Conservation (phyloP, 2,329 filamentous ascomycete species). For the Pseudogymnoascus sp. region DNA sequence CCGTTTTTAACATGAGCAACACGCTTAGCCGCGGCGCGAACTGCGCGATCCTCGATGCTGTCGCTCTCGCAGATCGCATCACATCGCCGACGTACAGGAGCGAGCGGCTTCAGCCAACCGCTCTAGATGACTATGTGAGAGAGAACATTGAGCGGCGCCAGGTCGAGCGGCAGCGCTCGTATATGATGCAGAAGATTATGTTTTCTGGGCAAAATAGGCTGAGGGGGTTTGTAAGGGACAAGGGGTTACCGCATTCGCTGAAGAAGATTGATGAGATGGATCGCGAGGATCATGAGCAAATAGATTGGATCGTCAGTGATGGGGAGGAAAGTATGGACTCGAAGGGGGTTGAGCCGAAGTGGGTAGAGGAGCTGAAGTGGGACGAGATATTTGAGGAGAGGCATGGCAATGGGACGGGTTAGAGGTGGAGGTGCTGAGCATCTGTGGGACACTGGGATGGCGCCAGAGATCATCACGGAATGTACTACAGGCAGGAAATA, state of each 20-base stretch:
- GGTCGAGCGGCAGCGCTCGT: constrained; percentile 20
- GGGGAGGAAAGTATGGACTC: not conserved
- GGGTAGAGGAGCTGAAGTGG: not conserved
- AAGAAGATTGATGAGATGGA: not conserved
- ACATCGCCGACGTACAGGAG: not conserved
- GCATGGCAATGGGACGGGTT: constrained; percentile 30
- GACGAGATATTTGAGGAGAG: not conserved
- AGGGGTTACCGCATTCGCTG: not conserved
- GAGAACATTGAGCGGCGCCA: constrained; percentile 24
- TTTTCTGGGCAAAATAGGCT: constrained; percentile 23
- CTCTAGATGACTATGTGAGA: constrained; percentile 15
- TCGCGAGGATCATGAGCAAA: not conserved
- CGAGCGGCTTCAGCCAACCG: constrained; percentile 8
- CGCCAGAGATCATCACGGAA: too few species aligned
- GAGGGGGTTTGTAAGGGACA: constrained; percentile 20
- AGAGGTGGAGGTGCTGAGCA: constrained; percentile 25
- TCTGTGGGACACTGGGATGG: not conserved
- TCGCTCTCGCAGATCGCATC: constrained; percentile 21
- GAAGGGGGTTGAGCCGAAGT: not conserved
- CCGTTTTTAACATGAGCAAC: constrained; percentile 25
- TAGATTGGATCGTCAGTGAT: not conserved
- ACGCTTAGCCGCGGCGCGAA: constrained; percentile 25
- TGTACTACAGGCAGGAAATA: too few species aligned
- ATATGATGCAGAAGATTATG: constrained; percentile 22
- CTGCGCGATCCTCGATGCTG: constrained; percentile 24